A percentile compares a stretch with the other conserved stretches of the same genome.
Evolutionary conservation across 2,329 filamentous ascomycete genomes (phyloP).

Genomic region (Metarhizium guizhouense): DNA sequence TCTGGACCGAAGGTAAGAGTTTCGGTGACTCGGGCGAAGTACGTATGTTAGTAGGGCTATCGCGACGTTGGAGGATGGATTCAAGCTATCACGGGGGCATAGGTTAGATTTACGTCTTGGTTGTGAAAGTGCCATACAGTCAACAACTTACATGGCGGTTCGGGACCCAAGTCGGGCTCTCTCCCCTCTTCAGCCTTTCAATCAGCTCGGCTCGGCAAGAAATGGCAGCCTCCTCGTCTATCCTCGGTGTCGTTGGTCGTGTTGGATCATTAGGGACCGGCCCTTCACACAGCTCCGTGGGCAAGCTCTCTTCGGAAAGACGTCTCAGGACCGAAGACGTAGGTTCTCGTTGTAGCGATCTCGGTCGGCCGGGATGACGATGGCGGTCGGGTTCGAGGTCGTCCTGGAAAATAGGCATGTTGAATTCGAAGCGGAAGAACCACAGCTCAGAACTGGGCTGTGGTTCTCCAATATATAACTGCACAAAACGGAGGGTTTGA

Average conservation of each 20-base stretch:
- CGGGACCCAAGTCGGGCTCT: constrained; percentile 66
- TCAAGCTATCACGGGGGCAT: constrained; percentile 24
- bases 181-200: constrained; percentile 69
- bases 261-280: constrained; percentile 36
- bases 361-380: constrained; percentile 14
- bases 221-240: constrained; percentile 23
- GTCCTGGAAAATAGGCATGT: constrained; percentile 52
- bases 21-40: constrained; percentile 27
- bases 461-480: constrained; percentile 9
- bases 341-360: constrained; percentile 11
- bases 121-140: too few species aligned
- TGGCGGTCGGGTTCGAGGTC: constrained; percentile 30
- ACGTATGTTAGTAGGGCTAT: constrained; percentile 16
- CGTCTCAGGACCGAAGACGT: constrained; percentile 15
- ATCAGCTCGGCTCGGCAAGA: constrained; percentile 72
- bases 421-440: constrained; percentile 17
- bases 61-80: constrained; percentile 21
- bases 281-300: constrained; percentile 53
- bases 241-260: constrained; percentile 13
- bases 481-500: constrained; percentile 8
- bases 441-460: constrained; percentile 21
- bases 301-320: constrained; percentile 51
- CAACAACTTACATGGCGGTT: constrained; percentile 46
- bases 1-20: constrained; percentile 37
- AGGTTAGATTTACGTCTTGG: neutral